Evolutionary conservation across 768 basidiomycete genomes (phyloP), one percentile per base, ranked within the genome.

Genomic region (Tylopilus intermedius): DNA sequence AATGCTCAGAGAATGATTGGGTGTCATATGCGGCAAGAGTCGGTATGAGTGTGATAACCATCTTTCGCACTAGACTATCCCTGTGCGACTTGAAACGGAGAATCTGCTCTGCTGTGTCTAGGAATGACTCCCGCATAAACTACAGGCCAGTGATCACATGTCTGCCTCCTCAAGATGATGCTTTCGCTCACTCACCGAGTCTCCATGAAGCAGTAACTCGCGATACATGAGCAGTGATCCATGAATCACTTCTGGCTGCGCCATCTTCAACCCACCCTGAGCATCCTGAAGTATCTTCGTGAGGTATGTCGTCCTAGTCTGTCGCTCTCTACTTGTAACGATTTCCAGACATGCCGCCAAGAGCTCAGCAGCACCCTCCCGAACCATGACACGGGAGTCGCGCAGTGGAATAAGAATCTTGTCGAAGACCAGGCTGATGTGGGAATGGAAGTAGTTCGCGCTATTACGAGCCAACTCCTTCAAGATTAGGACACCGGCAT

Each of bases 11-110:
- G 62, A 99, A 99, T 1, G 87, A 90, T 66, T 90, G 84, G 1
- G 90, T 90, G 65, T 98, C 93, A 68, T 97, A 99, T 3, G 87
- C 85, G 22, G 94, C 95, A 56, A 98, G 81, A 5, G 90, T 90
- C 1, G 96, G 95, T 42, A 99, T 94, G 64, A 99, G 83, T 8
- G 90, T 88, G 63, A 98, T 94, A 54, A 98, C 94, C 74, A 92
- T 93, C 69, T 90, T 89, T 41, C 93, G 84, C 54, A 99, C 88
- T 37, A 92, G 81, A 18, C 81, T 73, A 61, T 99, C 96, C 57
- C 91, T 80, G 66, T 92, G 88, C 8, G 86, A 80, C 67, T 86
- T 87, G 76, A 94, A 96, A 35, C 83, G 81, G 27, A 98, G 76
- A 44, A 97, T 90, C 58, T 90, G 84, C 49, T 97, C 94, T 54